Evolutionary conservation across 768 basidiomycete genomes (phyloP).

Genomic region (Sporobolomyces roseus): DNA sequence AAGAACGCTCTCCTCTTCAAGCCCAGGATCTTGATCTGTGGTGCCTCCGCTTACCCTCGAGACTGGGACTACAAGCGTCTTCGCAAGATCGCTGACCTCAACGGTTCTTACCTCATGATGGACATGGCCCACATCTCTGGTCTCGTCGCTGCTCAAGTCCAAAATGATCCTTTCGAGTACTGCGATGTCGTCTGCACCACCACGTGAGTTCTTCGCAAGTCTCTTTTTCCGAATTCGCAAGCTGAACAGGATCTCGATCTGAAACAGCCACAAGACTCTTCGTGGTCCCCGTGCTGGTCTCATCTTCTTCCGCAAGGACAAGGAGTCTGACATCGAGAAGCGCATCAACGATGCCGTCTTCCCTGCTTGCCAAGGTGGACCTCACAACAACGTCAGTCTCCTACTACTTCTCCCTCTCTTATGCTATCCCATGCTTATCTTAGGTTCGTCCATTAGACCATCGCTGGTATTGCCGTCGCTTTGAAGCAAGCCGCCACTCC

Average conservation of each 20-base stretch:
- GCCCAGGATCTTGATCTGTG: conserved; percentile 90
- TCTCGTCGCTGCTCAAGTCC: conserved; percentile 83
- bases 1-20: conserved; percentile 91
- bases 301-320: conserved; percentile 96
- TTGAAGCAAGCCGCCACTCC: conserved; percentile 87
- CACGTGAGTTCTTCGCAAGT: conserved; percentile 58
- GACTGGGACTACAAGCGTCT: conserved; percentile 93
- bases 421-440: conserved; percentile 7
- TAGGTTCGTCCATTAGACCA: conserved; percentile 59
- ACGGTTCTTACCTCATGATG: conserved; percentile 88
- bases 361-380: conserved; percentile 99
- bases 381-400: conserved; percentile 83
- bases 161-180: conserved; percentile 86
- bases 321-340: conserved; percentile 86
- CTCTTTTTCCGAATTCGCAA: neutral
- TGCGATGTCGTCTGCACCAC: conserved; percentile 98
- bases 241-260: neutral
- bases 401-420: too few species aligned
- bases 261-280: conserved; percentile 84
- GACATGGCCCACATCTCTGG: conserved; percentile 98
- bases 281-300: conserved; percentile 96
- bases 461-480: conserved; percentile 88
- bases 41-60: conserved; percentile 95
- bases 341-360: conserved; percentile 97
- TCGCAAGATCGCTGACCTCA: conserved; percentile 73